A percentile compares a stretch with the other conserved stretches of the same genome.
Evolutionary conservation across 2,329 filamentous ascomycete species (phyloP).

Genomic region (Colletotrichum filicis): DNA sequence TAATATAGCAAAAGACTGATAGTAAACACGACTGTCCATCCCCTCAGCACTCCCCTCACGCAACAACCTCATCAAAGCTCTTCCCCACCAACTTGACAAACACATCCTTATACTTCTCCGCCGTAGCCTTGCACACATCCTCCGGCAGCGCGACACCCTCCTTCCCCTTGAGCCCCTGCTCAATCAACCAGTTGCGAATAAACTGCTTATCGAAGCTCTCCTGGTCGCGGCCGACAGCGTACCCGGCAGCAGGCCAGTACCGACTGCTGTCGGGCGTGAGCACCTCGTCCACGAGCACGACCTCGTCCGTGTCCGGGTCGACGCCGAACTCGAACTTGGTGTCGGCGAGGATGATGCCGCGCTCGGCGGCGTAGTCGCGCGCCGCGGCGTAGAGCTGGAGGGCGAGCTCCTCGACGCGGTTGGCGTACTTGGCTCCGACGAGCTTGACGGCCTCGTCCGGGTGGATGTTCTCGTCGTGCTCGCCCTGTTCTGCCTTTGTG

Average conservation of each 20-base stretch:
- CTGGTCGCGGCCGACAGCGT: conserved; percentile 79
- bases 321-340: conserved; percentile 74
- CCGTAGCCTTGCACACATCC: conserved; percentile 76
- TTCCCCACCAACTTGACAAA: conserved; percentile 72
- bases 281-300: conserved; percentile 86
- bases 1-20: neutral
- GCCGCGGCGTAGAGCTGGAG: conserved; percentile 72
- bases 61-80: conserved; percentile 47
- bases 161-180: conserved; percentile 79
- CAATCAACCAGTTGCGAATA: conserved; percentile 83
- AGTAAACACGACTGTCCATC: neutral
- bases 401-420: conserved; percentile 72
- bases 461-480: conserved; percentile 87
- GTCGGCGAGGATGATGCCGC: conserved; percentile 79
- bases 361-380: conserved; percentile 70
- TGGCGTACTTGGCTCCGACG: conserved; percentile 73
- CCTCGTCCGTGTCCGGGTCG: conserved; percentile 70
- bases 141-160: conserved; percentile 77
- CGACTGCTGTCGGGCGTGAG: conserved; percentile 84
- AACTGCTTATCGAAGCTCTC: conserved; percentile 91
- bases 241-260: conserved; percentile 84
- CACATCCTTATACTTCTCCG: conserved; percentile 78
- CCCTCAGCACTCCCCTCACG: neutral
- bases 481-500: conserved; percentile 84
- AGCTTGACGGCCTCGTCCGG: conserved; percentile 72